phyloP scores from a whole-genome alignment of 495 filamentous ascomycete species.

The Aspergillus panamensis region DNA sequence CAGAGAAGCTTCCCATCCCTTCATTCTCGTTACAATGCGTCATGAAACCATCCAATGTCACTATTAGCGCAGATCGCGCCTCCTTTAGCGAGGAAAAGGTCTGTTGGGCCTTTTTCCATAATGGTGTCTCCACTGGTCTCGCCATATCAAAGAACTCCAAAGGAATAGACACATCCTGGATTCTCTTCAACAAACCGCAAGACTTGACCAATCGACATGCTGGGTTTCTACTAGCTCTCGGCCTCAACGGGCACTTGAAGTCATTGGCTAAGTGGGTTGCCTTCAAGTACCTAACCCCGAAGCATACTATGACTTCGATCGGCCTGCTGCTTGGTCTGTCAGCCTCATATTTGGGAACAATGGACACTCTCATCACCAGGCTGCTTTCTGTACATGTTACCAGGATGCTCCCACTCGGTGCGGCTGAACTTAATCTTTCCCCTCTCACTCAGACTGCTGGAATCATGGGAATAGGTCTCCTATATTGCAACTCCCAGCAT shows the following conservation, averaged over 20 bases:
- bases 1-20: constrained; percentile 80
- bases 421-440: constrained; percentile 90
- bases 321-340: constrained; percentile 88
- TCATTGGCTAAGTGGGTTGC: constrained; percentile 95
- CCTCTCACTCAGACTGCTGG: constrained; percentile 93
- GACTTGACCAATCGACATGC: constrained; percentile 93
- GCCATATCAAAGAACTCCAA: constrained; percentile 86
- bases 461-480: constrained; percentile 92
- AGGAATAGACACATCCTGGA: constrained; percentile 97
- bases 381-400: constrained; percentile 96
- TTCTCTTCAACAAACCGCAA: constrained; percentile 92
- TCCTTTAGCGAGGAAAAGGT: constrained; percentile 91
- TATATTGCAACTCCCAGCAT: constrained; percentile 95
- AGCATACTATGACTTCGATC: constrained; percentile 98
- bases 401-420: constrained; percentile 83
- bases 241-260: constrained; percentile 93
- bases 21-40: constrained; percentile 86
- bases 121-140: constrained; percentile 84
- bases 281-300: constrained; percentile 97
- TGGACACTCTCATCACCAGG: constrained; percentile 93
- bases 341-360: constrained; percentile 90
- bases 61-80: constrained; percentile 78
- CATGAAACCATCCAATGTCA: constrained; percentile 87
- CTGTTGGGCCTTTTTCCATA: constrained; percentile 97
- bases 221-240: constrained; percentile 85